Evolutionary conservation across 306 rosid species (phyloP), one percentile per base, ranked within the genome.

Genomic region (Vigna trinervia): DNA sequence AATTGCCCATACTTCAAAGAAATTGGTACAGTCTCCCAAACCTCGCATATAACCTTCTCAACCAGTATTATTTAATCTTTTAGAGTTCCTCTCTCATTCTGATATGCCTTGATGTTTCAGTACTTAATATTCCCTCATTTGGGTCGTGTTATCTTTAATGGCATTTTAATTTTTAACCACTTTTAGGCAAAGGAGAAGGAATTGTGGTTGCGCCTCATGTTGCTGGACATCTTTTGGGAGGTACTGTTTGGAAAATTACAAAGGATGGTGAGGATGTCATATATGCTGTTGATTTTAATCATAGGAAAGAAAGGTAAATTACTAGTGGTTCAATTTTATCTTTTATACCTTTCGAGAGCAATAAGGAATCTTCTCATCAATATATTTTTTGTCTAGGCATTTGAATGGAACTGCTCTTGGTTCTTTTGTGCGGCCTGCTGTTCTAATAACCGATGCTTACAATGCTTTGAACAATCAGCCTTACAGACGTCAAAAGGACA

Each of bases 161-260:
- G 13, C 57, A 57, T 78, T 76, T 50, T 72, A 76, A 78, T 74
- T 78, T 76, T 50, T 72, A 76, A 81, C 77, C 59, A 28, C 70
- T 73, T 28, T 17, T 70, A 95, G 99, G 94, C 71, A 92, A 95
- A 80, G 99, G 99, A 78, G 97, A 92, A 68, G 97, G 97, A 69
- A 90, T 95, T 73, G 96, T 95, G 72, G 92, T 95, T 82, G 93
- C 99, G 1, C 97, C 97, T 43, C 97, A 92, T 70, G 92, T 84
- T 88, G 96, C 97, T 62, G 99, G 99, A 60, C 99, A 95, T 89
- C 89, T 95, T 26, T 85, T 95, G 89, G 99, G 99, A 62, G 99
- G 99, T 53, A 89, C 96, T 13, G 80, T 88, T 30, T 95, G 99
- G 99, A 95, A 89, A 87, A 92, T 95, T 72, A 92, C 99, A 15